Conservation (phyloP, 805 yeast genomes). For the Lachancea quebecensis region DNA sequence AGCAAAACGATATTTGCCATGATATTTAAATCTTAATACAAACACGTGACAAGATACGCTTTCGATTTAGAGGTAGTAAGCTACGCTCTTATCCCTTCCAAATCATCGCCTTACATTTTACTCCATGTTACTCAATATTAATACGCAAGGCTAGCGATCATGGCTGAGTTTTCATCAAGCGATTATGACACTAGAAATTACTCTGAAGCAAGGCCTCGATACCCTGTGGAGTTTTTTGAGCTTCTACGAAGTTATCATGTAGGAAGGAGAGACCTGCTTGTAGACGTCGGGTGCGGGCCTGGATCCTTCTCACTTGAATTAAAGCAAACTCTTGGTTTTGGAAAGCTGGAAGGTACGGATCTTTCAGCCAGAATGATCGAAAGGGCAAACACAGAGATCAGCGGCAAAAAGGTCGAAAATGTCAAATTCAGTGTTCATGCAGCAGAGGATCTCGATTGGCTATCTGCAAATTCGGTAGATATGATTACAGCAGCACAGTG, state of each 20-base stretch:
- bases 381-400: slow-evolving; percentile 32
- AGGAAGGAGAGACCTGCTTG: slow-evolving; percentile 34
- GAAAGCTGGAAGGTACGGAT: slow-evolving; percentile 57
- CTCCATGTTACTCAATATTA: too few relatives aligned
- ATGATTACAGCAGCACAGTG: slow-evolving; percentile 76
- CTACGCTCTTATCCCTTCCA: too few relatives aligned
- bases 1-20: background rate
- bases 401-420: slow-evolving; percentile 6
- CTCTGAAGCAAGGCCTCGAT: slow-evolving; percentile 56
- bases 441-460: slow-evolving; percentile 23
- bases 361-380: slow-evolving; percentile 50
- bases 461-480: slow-evolving; percentile 43
- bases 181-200: slow-evolving; percentile 49
- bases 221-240: slow-evolving; percentile 47
- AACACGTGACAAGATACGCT: background rate
- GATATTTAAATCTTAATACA: too few relatives aligned
- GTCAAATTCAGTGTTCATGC: slow-evolving; percentile 6
- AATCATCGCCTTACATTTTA: too few relatives aligned
- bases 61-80: too few relatives aligned
- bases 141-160: slow-evolving; percentile 17
- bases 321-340: slow-evolving; percentile 31
- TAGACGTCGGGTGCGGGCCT: slow-evolving; percentile 79
- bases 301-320: slow-evolving; percentile 63
- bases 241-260: slow-evolving; percentile 38
- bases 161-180: slow-evolving; percentile 57